Evolutionary conservation across 2,329 filamentous ascomycete species (phyloP), one percentile per base, ranked within the genome.

Genomic region (Fusarium bulbicola): DNA sequence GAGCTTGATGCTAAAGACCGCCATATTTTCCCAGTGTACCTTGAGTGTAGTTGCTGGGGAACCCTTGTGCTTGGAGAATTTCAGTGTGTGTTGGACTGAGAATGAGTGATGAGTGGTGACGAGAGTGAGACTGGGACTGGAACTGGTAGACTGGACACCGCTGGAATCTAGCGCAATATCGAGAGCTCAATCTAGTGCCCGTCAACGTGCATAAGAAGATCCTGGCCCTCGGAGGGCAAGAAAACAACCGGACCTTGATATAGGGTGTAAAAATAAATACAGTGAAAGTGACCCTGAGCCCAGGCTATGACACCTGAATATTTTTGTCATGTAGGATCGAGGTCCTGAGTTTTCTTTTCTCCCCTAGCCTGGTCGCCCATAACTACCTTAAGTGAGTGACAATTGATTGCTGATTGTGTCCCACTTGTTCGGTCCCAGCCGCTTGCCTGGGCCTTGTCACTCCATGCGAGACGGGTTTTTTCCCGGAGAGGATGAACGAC

Each of bases 141-240:
- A 21, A 26, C 50, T 34, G 32, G 32, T 34, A 34, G 32, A 34
- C 32, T 16, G 50, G 56, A 66, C 30, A 62, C 52, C 54, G 37
- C 67, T 54, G 42, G 63, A 54, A 62, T 68, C 54, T 72, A 75
- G 70, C 59, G 64, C 40, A 43, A 65, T 59, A 73, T 64, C 42
- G 46, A 70, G 61, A 70, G 69, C 63, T 61, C 63, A 57, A 57
- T 40, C 49, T 68, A 68, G 50, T 72, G 68, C 70, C 59, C 47
- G 30, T 72, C 45, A 24, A 50, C 56, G 46, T 54, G 40, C 56
- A 68, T 70, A 39, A 54, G 49, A 49, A 58, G 50, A 65, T 53
- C 58, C 59, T 63, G 34, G 34, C 16, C 16, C 16, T 36, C 34
- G 16, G 34, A 16, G 34, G 16, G 34, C 16, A 36, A 36, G 34